These are phyloP conservation scores for Akebia trifoliata DNA, from an alignment of 164 flowering plant species.

Conservation along the genomic window DNA sequence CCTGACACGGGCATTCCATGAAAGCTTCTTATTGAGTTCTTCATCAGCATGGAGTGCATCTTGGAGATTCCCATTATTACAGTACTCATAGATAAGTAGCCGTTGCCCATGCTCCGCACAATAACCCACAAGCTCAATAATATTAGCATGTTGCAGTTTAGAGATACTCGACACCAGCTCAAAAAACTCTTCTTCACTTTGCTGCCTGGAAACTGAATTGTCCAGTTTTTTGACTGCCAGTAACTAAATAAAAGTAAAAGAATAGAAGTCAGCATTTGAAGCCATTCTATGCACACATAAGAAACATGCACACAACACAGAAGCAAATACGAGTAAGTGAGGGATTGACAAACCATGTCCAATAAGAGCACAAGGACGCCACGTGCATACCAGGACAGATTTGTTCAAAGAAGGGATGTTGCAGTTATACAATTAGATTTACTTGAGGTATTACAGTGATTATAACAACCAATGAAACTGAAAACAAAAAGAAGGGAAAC, in stretches of 20 bases:
- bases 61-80: constrained; percentile 56
- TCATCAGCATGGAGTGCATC: constrained; percentile 68
- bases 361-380: too few species aligned
- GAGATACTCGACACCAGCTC: constrained; percentile 51
- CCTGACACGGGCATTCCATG: constrained; percentile 68
- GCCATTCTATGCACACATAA: neutral
- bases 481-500: too few species aligned
- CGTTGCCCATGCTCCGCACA: constrained; percentile 79
- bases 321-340: neutral
- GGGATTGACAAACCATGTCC: neutral
- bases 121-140: constrained; percentile 72
- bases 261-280: neutral
- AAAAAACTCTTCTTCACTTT: constrained; percentile 54
- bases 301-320: neutral
- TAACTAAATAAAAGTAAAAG: constrained; percentile 26
- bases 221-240: constrained; percentile 82
- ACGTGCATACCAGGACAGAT: too few species aligned
- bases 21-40: constrained; percentile 45
- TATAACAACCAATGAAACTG: too few species aligned
- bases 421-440: too few species aligned
- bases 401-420: too few species aligned
- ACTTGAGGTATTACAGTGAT: too few species aligned
- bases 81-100: constrained; percentile 65
- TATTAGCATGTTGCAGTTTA: constrained; percentile 49
- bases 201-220: constrained; percentile 24